A percentile compares a stretch with the other conserved stretches of the same genome.
Conservation (phyloP, 2,329 filamentous ascomycete genomes). For the Calonectria pseudoturangicola region DNA sequence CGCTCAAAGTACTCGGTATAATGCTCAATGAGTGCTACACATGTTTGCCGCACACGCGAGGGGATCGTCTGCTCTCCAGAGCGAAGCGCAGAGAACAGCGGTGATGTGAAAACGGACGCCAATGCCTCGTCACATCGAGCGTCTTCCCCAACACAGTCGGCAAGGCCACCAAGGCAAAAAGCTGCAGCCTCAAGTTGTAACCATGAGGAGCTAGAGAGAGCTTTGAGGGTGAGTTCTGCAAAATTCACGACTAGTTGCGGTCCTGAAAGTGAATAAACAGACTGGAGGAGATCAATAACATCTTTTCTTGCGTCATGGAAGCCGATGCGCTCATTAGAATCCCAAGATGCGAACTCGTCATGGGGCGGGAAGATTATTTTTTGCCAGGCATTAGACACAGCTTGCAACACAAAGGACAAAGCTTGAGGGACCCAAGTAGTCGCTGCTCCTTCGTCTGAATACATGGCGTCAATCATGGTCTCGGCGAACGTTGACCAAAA, state of each 20-base stretch:
- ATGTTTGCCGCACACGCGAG: slow-evolving; percentile 78
- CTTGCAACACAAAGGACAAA: slow-evolving; percentile 76
- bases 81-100: slow-evolving; percentile 74
- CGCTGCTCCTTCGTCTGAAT: slow-evolving; percentile 67
- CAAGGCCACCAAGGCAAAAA: slow-evolving; percentile 79
- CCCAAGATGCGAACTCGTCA: slow-evolving; percentile 78
- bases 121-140: slow-evolving; percentile 76
- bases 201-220: slow-evolving; percentile 71
- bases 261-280: slow-evolving; percentile 78
- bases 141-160: slow-evolving; percentile 78
- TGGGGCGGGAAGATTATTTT: slow-evolving; percentile 81
- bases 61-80: slow-evolving; percentile 73
- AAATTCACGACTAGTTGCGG: slow-evolving; percentile 74
- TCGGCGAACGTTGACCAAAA: slow-evolving; percentile 89
- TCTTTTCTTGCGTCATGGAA: slow-evolving; percentile 86
- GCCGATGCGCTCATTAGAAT: slow-evolving; percentile 78
- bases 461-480: slow-evolving; percentile 76
- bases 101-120: slow-evolving; percentile 75
- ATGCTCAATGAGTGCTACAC: slow-evolving; percentile 81
- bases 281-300: slow-evolving; percentile 85
- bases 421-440: slow-evolving; percentile 75
- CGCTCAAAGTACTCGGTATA: slow-evolving; percentile 87
- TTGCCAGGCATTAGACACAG: slow-evolving; percentile 79
- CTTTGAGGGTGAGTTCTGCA: slow-evolving; percentile 71
- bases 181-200: slow-evolving; percentile 76